Base-by-base conservation (phyloP, 2,329 filamentous ascomycete genomes). In the Colletotrichum phormii region DNA sequence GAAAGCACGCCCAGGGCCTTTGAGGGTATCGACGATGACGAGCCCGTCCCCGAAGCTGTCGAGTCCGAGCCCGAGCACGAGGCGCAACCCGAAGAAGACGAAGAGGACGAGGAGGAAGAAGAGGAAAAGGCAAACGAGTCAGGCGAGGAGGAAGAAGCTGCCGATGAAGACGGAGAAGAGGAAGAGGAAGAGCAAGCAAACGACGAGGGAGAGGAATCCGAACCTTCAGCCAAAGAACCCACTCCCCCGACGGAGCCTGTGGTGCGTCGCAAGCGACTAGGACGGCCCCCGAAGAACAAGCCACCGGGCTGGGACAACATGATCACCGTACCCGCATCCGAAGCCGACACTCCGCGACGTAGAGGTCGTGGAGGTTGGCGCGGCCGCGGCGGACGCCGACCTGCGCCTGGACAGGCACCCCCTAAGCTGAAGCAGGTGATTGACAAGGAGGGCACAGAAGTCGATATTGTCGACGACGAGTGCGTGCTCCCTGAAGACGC, bases 391-490 rank as follows among this genome's bases (percentile, higher is more conserved):
- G 94, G 84, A 77, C 92, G 85, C 74, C 90, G 89, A 78, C 92
- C 93, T 69, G 92, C 92, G 51, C 90, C 92, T 5, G 92, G 92
- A 54, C 90, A 92, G 11, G 90, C 92, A 15, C 92, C 92, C 51
- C 94, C 95, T 78, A 91, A 94, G 61, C 94, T 92, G 1, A 91
- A 95, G 79, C 94, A 97, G 74, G 91, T 95, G 5, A 93, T 98
- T 73, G 97, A 98, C 82, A 97, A 97, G 79, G 95, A 98, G 78
- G 97, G 97, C 64, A 98, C 95, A 71, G 91, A 95, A 83, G 92
- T 96, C 84, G 93, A 97, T 79, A 96, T 99, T 70, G 89, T 95
- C 73, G 90, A 98, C 79, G 97, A 99, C 78, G 97, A 99, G 84
- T 94, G 97, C 57, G 93, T 93, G 42, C 87, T 99, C 57, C 94